phyloP scores from a whole-genome alignment of 1,284 basidiomycete species.

The Ustilago tritici region DNA sequence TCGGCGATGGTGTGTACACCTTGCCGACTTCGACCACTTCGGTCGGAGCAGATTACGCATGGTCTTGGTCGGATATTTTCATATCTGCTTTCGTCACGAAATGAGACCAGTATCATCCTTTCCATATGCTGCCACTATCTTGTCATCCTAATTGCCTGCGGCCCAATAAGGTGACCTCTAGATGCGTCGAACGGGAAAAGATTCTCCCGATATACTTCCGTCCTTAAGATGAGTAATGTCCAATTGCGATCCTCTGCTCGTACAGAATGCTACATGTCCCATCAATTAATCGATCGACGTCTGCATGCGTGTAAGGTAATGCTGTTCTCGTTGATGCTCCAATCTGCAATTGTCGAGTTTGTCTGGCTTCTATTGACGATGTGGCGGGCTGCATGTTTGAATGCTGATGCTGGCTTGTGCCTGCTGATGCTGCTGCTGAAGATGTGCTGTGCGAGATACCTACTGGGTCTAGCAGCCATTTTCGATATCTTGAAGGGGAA shows the following conservation, averaged over 20 bases:
- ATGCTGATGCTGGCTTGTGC: conserved; percentile 8
- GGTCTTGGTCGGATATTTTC: too few relatives aligned
- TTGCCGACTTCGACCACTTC: background rate
- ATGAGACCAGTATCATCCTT: background rate
- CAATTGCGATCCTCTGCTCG: background rate
- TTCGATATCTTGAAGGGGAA: conserved; percentile 58
- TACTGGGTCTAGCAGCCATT: conserved; percentile 65
- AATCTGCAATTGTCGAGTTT: background rate
- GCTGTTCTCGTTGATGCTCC: background rate
- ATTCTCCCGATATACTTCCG: background rate
- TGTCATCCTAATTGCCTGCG: background rate
- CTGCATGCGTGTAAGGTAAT: background rate
- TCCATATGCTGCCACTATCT: background rate
- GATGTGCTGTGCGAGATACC: conserved; percentile 34
- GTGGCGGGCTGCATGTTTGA: background rate
- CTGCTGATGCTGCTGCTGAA: conserved; percentile 19
- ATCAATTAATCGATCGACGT: background rate
- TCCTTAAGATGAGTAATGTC: background rate
- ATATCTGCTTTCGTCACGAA: background rate
- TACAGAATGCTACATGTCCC: background rate
- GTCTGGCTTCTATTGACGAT: background rate
- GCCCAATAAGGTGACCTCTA: background rate
- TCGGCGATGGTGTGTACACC: too few relatives aligned
- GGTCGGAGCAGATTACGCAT: too few relatives aligned
- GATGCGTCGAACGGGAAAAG: background rate